phyloP scores from a whole-genome alignment of 1,139 yeast genomes.

The Pneumocystis oryctolagi region DNA sequence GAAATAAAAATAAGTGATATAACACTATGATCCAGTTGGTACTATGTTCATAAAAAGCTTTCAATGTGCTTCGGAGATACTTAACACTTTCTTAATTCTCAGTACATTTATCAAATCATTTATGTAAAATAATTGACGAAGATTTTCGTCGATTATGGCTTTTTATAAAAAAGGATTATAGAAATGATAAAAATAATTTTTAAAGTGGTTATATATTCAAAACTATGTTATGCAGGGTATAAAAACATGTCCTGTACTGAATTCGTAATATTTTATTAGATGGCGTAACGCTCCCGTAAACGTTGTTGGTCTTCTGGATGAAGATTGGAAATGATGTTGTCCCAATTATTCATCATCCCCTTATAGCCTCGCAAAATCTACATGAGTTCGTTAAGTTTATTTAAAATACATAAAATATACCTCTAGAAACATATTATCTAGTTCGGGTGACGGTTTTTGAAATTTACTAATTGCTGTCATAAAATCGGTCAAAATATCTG shows the following conservation, averaged over 20 bases:
- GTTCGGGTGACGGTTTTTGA: slow-evolving; percentile 26
- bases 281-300: not conserved
- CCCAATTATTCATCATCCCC: not conserved
- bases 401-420: not conserved
- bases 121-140: not conserved
- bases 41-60: not conserved
- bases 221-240: not conserved
- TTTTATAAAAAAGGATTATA: not conserved
- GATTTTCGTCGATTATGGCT: not conserved
- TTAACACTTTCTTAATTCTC: not conserved
- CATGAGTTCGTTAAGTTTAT: not conserved
- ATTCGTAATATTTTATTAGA: not conserved
- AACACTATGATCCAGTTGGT: not conserved
- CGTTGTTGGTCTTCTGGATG: not conserved
- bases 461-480: slow-evolving; percentile 53
- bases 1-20: not conserved
- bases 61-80: not conserved
- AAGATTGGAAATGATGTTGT: not conserved
- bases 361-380: not conserved
- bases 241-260: not conserved
- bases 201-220: not conserved
- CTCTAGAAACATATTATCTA: slow-evolving; percentile 20
- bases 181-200: not conserved
- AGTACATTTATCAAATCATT: not conserved
- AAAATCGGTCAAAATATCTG: slow-evolving; percentile 39